Percentiles rank a stretch among this genome's conserved stretches.
Evolutionary conservation across 352 stramenopile genomes (phyloP).

Genomic region (Phytopythium oedochilum): DNA sequence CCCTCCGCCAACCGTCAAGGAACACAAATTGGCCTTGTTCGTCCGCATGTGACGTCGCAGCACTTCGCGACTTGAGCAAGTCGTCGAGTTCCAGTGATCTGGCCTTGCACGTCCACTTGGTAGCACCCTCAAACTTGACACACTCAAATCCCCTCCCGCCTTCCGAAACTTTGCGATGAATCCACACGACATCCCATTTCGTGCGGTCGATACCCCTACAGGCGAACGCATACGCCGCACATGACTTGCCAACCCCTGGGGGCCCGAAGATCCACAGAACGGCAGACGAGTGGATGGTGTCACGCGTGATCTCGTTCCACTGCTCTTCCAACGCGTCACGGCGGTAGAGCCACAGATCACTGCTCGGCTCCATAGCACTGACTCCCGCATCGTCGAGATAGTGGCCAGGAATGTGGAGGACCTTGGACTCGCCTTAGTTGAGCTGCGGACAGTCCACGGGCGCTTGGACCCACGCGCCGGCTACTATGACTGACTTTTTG

Average conservation of each 20-base stretch:
- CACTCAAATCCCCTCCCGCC: not conserved
- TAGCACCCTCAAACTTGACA: not conserved
- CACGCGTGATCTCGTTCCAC: not conserved
- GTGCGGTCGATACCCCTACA: not conserved
- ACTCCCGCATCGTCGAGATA: not conserved
- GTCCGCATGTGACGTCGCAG: not conserved
- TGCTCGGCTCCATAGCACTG: not conserved
- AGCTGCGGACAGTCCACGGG: not conserved
- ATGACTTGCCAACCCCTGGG: not conserved
- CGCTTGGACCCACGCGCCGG: not conserved
- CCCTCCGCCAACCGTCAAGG: not conserved
- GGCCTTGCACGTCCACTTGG: not conserved
- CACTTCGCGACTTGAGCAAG: not conserved
- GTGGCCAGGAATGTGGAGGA: not conserved
- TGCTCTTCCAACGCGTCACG: not conserved
- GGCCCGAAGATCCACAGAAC: not conserved
- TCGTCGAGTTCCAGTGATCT: not conserved
- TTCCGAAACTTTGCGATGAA: not conserved
- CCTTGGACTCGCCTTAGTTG: not conserved
- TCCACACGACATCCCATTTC: not conserved
- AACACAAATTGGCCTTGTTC: not conserved
- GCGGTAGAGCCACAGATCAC: not conserved
- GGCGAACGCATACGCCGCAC: not conserved
- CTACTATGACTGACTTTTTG: no score
- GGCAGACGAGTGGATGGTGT: not conserved